Percentiles rank a stretch among this genome's conserved stretches.
phyloP scores from a whole-genome alignment of 2,329 filamentous ascomycete genomes.

The Curvularia hawaiiensis region DNA sequence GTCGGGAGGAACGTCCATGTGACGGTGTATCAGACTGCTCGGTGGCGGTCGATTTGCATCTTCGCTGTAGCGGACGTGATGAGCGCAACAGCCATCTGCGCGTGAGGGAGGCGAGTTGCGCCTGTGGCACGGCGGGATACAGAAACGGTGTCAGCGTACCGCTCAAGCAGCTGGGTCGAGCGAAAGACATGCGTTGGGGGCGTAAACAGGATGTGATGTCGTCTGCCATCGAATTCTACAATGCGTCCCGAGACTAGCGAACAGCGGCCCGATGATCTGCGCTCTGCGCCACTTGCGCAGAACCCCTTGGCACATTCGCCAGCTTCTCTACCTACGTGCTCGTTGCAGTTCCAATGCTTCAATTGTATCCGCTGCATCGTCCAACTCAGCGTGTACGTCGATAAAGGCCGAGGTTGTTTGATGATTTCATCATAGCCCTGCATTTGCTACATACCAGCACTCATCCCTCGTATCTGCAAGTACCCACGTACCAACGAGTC shows the following conservation, averaged over 20 bases:
- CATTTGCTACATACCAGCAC: too few species aligned
- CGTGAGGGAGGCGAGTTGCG: constrained; percentile 27
- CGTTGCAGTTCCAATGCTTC: background rate
- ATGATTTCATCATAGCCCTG: background rate
- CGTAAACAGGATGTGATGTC: background rate
- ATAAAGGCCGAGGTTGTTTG: background rate
- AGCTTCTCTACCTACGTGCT: background rate
- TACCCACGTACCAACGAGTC: constrained; percentile 1
- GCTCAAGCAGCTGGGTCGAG: constrained; percentile 35
- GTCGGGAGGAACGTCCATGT: constrained; percentile 40
- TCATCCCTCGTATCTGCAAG: background rate
- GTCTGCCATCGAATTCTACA: constrained; percentile 4
- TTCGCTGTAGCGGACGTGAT: constrained; percentile 22
- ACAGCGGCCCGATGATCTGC: constrained; percentile 13
- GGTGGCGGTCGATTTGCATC: constrained; percentile 37
- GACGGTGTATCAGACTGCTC: constrained; percentile 11
- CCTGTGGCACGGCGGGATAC: constrained; percentile 49
- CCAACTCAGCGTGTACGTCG: background rate
- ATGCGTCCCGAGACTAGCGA: constrained; percentile 11
- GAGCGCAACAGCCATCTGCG: constrained; percentile 25
- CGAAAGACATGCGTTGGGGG: constrained; percentile 36
- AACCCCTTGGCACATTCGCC: background rate
- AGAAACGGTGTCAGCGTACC: constrained; percentile 53
- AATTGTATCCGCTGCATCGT: background rate
- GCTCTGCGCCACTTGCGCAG: constrained; percentile 5